Base-by-base conservation (phyloP, 208 protist genomes). In the Acanthamoeba healyi region DNA sequence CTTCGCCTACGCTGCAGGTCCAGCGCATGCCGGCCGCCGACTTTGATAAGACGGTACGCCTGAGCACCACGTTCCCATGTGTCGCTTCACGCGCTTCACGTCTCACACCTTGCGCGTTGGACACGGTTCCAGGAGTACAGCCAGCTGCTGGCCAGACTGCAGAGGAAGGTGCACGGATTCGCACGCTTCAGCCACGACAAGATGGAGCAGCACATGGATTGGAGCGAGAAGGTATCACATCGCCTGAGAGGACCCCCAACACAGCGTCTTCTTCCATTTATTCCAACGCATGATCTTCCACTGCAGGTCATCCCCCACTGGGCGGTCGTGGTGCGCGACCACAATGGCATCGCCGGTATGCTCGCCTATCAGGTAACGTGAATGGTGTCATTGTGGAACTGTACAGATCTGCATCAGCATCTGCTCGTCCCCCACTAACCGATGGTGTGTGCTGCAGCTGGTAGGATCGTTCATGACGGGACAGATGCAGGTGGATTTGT, bases 61-160 rank as follows among this genome's bases (percentile, higher is more conserved):
- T 17, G 9, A 10, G 2, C 10, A 10, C 14, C 65, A 74, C 12
- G n/a, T n/a, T n/a, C n/a, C 54, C 54, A 61, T 79, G 4, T 12
- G 44, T 12, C 54, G 54, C 54, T 26, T 61, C 54, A 24, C 54
- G 17, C 54, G 54, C 54, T 15, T 61, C 10, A n/a, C n/a, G n/a
- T n/a, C n/a, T n/a, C n/a, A n/a, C n/a, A n/a, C n/a, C n/a, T n/a
- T n/a, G n/a, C n/a, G n/a, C n/a, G n/a, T n/a, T n/a, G n/a, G n/a
- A n/a, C n/a, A n/a, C n/a, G n/a, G n/a, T n/a, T n/a, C n/a, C 82
- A 91, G 84, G 84, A 91, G 4, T 91, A 91, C 38, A 4, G 17
- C 22, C 1, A 36, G 10, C 84, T 91, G 34, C 46, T 91, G 5
- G 84, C 51, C 5, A 29, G 84, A 0, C 7, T 91, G 61, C 84